A percentile compares a stretch with the other conserved stretches of the same genome.
Conservation (phyloP, 306 rosid species). For the Quercus glauca region DNA sequence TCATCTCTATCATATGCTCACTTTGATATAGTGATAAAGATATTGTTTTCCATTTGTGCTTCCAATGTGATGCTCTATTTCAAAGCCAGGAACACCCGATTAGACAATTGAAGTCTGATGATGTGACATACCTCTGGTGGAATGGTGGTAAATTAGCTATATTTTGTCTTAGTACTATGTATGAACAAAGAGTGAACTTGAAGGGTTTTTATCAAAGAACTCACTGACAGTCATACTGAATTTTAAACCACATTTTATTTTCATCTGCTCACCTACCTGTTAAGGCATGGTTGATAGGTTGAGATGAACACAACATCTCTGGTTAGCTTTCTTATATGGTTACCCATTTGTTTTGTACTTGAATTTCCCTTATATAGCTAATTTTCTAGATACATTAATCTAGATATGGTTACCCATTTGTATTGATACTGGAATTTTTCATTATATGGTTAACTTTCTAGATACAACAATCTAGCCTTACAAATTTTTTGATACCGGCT, state of each 20-base stretch:
- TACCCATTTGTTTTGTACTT: neutral
- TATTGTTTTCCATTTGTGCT: neutral
- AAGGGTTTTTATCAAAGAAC: neutral
- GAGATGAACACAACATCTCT: neutral
- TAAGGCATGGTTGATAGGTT: neutral
- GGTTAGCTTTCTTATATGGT: neutral
- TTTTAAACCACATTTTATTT: neutral
- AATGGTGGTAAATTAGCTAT: neutral
- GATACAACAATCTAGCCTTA: slow-evolving; percentile 1
- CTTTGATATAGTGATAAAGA: neutral
- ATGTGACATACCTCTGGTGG: neutral
- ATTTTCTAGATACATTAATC: neutral
- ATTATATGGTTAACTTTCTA: neutral
- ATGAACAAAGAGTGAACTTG: neutral
- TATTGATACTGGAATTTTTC: neutral
- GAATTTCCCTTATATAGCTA: neutral
- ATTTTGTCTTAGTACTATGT: neutral
- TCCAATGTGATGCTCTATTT: neutral
- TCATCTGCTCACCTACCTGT: neutral
- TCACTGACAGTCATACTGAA: neutral
- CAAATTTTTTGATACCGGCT: slow-evolving; percentile 6
- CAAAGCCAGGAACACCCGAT: neutral
- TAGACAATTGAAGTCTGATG: neutral
- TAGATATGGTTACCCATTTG: neutral
- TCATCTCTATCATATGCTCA: slow-evolving; percentile 2